Conservation (phyloP, 129 eudicot species). For the Glebionis coronaria region DNA sequence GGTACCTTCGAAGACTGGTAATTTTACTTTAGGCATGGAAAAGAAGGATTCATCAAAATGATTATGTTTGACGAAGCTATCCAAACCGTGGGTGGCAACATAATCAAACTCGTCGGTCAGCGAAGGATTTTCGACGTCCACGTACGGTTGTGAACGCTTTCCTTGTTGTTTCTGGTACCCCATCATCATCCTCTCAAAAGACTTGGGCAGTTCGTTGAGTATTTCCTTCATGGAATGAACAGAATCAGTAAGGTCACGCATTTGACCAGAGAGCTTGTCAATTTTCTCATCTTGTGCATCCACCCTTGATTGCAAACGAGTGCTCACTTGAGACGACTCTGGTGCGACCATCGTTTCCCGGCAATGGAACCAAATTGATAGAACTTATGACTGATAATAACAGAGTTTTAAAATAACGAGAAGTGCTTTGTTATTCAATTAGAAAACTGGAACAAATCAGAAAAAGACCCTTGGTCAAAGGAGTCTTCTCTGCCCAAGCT, state of each 20-base stretch:
- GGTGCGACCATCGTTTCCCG: background rate
- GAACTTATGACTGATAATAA: background rate
- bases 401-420: background rate
- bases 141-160: background rate
- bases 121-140: background rate
- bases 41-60: background rate
- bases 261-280: background rate
- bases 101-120: background rate
- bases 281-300: background rate
- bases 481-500: background rate
- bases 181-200: background rate
- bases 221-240: background rate
- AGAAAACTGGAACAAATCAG: background rate
- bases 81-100: background rate
- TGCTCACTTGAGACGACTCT: background rate
- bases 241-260: background rate
- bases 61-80: background rate
- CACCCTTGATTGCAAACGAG: background rate
- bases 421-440: background rate
- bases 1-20: background rate
- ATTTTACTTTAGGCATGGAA: background rate
- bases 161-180: background rate
- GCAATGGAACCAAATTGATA: conserved; percentile 2
- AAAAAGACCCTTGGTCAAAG: background rate
- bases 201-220: background rate